Base-by-base conservation (phyloP, 306 rosid species). In the Fagus crenata region DNA sequence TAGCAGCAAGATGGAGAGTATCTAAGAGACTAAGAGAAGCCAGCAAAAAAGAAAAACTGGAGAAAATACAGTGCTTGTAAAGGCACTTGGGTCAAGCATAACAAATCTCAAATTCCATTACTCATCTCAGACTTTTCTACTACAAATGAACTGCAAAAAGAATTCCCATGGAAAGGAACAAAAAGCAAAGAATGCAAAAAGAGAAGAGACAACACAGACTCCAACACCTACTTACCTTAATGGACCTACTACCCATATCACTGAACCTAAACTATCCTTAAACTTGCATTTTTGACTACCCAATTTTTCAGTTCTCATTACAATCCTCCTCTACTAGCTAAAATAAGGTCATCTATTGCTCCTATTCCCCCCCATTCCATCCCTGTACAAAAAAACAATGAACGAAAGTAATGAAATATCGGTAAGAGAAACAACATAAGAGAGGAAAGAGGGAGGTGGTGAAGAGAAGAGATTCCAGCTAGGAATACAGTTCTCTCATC, bases 141-240 rank as follows among this genome's bases (percentile, higher is more conserved):
- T 91, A 91, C 91, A 96, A 91, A 84, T 88, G 80, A 89, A 91
- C 98, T 96, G 97, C 98, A 96, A 96, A 96, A 96, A 93, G 98
- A 93, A 93, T 93, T 88, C 92, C 89, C 86, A 86, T 32, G 33
- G 77, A 82, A 39, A 86, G 81, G 92, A 90, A 84, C 60, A 49
- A 74, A 81, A 74, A 59, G 81, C 86, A 89, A 90, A 80, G 88
- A 92, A 91, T 80, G 87, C 88, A 78, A 64, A 42, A 60, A 59
- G 22, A 71, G 71, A 77, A 49, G 61, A 80, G 78, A 77, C 81
- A 86, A 83, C 80, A 65, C 63, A 75, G 84, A 88, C 85, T 72
- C 79, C 79, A 80, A 77, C 86, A 82, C 81, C 92, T 87, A 88
- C 54, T 68, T 67, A 86, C 68, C 88, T 82, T 69, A 77, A 39